Conservation (phyloP, 1,139 yeast species). For the Candida mesenterica region DNA sequence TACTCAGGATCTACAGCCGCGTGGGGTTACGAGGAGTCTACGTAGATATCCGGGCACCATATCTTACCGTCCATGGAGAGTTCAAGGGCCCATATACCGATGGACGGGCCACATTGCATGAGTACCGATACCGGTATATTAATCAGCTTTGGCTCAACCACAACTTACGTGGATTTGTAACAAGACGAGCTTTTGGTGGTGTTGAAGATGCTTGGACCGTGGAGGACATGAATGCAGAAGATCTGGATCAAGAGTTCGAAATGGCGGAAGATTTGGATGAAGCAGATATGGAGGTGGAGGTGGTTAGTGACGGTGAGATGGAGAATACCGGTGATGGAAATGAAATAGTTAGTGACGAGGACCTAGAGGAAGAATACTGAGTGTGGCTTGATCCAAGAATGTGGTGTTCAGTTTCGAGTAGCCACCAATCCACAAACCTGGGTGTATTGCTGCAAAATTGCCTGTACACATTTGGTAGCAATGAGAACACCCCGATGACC, state of each 20-base stretch:
- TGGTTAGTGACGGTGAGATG: not conserved
- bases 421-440: no score
- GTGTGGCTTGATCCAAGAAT: no score
- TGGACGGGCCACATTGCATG: constrained; percentile 55
- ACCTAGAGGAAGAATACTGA: no score
- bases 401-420: no score
- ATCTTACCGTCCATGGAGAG: constrained; percentile 72
- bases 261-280: constrained; percentile 1
- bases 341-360: no score
- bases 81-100: constrained; percentile 55
- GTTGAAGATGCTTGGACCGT: constrained; percentile 8
- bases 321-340: not conserved
- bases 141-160: constrained; percentile 61
- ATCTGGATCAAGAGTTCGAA: not conserved
- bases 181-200: constrained; percentile 33
- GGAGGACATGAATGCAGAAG: constrained; percentile 8
- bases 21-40: constrained; percentile 24
- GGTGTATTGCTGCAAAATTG: no score
- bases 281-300: not conserved
- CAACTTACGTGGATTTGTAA: constrained; percentile 40
- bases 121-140: constrained; percentile 52
- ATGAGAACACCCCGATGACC: no score
- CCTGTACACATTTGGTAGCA: no score
- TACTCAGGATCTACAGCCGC: constrained; percentile 34
- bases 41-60: constrained; percentile 57